Conservation (phyloP, 345 rosid species). For the Dipteronia sinensis region DNA sequence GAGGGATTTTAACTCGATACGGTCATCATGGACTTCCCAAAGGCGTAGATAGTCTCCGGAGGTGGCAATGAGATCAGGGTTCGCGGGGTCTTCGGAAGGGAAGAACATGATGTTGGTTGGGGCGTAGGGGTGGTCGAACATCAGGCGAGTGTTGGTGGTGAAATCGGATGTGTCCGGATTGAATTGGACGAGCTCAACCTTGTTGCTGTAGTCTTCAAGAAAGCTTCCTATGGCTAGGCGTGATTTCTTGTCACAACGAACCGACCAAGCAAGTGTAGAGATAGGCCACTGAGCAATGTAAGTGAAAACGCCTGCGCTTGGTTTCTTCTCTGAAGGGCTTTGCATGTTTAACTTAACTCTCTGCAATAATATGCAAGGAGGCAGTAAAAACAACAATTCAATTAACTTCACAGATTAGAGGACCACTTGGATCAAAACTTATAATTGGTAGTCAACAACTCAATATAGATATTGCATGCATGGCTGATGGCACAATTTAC, state of each 20-base stretch:
- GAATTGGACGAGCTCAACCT: constrained; percentile 55
- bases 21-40: constrained; percentile 57
- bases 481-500: no score
- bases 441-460: no score
- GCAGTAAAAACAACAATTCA: no score
- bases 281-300: constrained; percentile 54
- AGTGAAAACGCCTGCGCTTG: constrained; percentile 49
- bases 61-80: constrained; percentile 49
- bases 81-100: constrained; percentile 46
- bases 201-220: constrained; percentile 56
- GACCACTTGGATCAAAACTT: not conserved
- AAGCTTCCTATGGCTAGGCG: constrained; percentile 63
- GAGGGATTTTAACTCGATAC: constrained; percentile 44
- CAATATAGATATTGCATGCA: no score
- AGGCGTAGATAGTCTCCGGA: constrained; percentile 61
- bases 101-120: constrained; percentile 62
- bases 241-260: constrained; percentile 36
- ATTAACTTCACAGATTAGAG: no score
- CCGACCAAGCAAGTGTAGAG: constrained; percentile 58
- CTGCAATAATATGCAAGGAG: no score
- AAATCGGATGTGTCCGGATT: constrained; percentile 37
- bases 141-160: constrained; percentile 43
- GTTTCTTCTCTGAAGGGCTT: constrained; percentile 32
- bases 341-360: constrained; percentile 26
- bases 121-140: constrained; percentile 64